Conservation (phyloP, 2,329 filamentous ascomycete species). For the Aspergillus awamori region DNA sequence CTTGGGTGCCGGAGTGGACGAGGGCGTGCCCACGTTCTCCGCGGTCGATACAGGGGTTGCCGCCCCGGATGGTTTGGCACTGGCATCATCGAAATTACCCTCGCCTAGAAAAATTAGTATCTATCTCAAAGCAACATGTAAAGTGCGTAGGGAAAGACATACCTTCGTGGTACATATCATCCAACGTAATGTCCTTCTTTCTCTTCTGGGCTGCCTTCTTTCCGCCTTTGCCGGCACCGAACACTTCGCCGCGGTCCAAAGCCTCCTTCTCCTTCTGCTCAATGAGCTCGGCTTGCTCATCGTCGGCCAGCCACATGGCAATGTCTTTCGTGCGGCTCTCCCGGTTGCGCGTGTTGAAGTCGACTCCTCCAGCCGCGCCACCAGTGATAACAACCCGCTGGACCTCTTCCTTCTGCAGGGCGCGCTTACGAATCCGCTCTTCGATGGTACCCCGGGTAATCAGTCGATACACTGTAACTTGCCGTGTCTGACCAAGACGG, state of each 20-base stretch:
- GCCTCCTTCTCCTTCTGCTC: constrained; percentile 90
- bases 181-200: constrained; percentile 67
- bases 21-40: constrained; percentile 48
- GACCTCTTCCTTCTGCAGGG: constrained; percentile 97
- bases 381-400: constrained; percentile 96
- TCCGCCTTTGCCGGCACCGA: constrained; percentile 62
- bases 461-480: constrained; percentile 96
- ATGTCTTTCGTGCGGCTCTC: constrained; percentile 98
- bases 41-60: constrained; percentile 73
- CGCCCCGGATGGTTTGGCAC: constrained; percentile 79
- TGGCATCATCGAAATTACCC: constrained; percentile 88
- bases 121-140: background rate
- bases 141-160: constrained; percentile 47
- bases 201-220: constrained; percentile 64
- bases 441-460: constrained; percentile 97
- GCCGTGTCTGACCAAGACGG: constrained; percentile 90
- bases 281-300: constrained; percentile 92
- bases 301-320: constrained; percentile 97
- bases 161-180: constrained; percentile 99
- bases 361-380: constrained; percentile 78
- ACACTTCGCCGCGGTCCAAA: constrained; percentile 67
- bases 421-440: constrained; percentile 95
- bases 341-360: constrained; percentile 89
- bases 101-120: constrained; percentile 66
- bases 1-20: constrained; percentile 51